These are phyloP conservation scores for Aquilaria yunnanensis DNA, from an alignment of 345 rosid genomes.

Conservation along the genomic window DNA sequence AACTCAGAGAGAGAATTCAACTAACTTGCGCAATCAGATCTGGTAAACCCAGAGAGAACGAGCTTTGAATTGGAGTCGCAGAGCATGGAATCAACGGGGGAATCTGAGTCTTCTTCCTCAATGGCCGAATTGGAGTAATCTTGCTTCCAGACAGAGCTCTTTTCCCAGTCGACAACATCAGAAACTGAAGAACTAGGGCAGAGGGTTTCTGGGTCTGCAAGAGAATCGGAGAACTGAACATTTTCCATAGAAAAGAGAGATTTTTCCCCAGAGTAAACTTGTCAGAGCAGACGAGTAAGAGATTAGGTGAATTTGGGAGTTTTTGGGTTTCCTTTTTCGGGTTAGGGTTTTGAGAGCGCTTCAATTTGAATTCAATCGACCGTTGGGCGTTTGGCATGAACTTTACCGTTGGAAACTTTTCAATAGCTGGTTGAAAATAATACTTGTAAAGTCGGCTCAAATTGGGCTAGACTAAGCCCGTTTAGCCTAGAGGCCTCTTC, in stretches of 20 bases:
- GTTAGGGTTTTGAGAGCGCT: conserved; percentile 11
- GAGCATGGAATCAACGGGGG: conserved; percentile 54
- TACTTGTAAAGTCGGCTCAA: too few species aligned
- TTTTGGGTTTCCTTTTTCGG: conserved; percentile 13
- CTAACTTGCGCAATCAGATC: conserved; percentile 44
- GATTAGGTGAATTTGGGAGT: not conserved
- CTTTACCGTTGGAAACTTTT: conserved; percentile 7
- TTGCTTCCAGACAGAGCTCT: conserved; percentile 18
- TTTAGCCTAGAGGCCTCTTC: too few species aligned
- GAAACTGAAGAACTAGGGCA: conserved; percentile 18
- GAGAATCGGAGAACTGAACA: conserved; percentile 19
- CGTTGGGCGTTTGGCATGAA: conserved; percentile 12
- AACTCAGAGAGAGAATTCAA: not conserved
- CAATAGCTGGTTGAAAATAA: too few species aligned
- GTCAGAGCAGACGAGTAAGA: conserved; percentile 10
- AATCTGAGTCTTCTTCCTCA: conserved; percentile 29
- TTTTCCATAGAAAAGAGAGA: conserved; percentile 32
- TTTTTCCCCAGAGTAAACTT: not conserved
- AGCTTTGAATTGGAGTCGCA: conserved; percentile 72
- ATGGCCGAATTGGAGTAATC: conserved; percentile 30
- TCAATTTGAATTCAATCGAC: conserved; percentile 27
- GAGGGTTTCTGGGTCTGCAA: conserved; percentile 14
- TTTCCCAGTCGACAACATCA: conserved; percentile 26
- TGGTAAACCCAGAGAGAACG: conserved; percentile 46
- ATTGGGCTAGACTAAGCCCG: too few species aligned